Evolutionary conservation across 495 filamentous ascomycete genomes (phyloP).

Genomic region (Neurospora sp.): DNA sequence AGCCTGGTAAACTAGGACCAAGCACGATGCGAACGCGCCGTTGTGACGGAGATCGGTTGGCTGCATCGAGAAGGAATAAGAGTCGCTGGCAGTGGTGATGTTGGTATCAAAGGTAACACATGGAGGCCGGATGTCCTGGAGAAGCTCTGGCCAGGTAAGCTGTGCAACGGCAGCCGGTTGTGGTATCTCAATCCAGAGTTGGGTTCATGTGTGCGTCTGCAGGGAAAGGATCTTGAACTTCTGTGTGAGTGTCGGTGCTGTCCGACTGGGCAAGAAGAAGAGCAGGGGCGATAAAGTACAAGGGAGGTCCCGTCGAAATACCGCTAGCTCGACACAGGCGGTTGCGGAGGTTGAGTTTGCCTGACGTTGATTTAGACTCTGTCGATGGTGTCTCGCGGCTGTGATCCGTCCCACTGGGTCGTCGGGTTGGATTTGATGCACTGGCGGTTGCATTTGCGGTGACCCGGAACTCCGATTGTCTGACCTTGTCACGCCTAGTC

Average conservation of each 20-base stretch:
- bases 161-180: not conserved
- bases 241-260: not conserved
- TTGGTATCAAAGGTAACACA: not conserved
- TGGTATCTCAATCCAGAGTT: not conserved
- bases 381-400: not conserved
- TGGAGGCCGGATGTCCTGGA: not conserved
- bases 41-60: not conserved
- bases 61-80: not conserved
- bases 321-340: not conserved
- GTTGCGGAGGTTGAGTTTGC: not conserved
- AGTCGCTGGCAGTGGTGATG: not conserved
- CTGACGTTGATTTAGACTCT: not conserved
- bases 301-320: not conserved
- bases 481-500: not conserved
- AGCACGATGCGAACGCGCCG: not conserved
- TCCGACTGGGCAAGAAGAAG: not conserved
- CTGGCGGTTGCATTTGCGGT: not conserved
- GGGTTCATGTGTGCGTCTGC: not conserved
- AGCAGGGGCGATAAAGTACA: not conserved
- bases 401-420: not conserved
- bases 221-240: not conserved
- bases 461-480: not conserved
- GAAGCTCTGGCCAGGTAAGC: not conserved
- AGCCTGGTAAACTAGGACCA: not conserved
- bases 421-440: not conserved